These are phyloP conservation scores for Posidonia australis DNA, from an alignment of 106 monocot species.

Conservation along the genomic window DNA sequence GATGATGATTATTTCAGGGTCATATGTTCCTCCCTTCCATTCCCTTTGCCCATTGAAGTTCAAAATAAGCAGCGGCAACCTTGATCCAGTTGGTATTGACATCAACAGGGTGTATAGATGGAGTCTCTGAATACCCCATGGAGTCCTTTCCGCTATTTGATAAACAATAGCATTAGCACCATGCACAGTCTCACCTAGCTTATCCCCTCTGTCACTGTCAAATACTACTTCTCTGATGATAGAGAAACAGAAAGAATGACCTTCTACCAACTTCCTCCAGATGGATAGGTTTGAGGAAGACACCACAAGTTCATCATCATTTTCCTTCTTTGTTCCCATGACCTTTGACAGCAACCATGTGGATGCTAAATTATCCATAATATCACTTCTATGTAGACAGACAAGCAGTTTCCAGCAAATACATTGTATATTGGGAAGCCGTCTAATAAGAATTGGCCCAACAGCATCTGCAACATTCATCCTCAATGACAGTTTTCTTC, in stretches of 20 bases:
- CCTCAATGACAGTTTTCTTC: constrained; percentile 39
- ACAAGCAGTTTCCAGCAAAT: constrained; percentile 73
- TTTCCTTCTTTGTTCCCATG: constrained; percentile 23
- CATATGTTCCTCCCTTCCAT: constrained; percentile 12
- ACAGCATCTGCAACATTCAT: constrained; percentile 53
- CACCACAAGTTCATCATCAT: constrained; percentile 30
- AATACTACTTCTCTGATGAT: constrained; percentile 32
- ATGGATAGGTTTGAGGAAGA: constrained; percentile 43
- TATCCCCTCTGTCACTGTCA: constrained; percentile 9
- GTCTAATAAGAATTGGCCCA: constrained; percentile 44
- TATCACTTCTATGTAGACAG: constrained; percentile 19
- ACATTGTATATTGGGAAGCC: constrained; percentile 43
- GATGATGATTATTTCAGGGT: constrained; percentile 21
- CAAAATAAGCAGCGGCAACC: constrained; percentile 63
- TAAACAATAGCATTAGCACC: constrained; percentile 54
- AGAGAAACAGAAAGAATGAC: constrained; percentile 40
- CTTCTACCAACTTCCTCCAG: constrained; percentile 37
- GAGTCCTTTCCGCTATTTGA: constrained; percentile 45
- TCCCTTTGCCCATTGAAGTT: constrained; percentile 9
- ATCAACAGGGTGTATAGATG: constrained; percentile 40
- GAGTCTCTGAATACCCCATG: constrained; percentile 54
- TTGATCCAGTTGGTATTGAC: constrained; percentile 48
- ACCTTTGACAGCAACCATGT: constrained; percentile 74
- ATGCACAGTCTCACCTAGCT: constrained; percentile 20
- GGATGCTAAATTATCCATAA: constrained; percentile 21